Base-by-base conservation (phyloP, 371 early-diverging fungal species). In the Mortierella sp. region DNA sequence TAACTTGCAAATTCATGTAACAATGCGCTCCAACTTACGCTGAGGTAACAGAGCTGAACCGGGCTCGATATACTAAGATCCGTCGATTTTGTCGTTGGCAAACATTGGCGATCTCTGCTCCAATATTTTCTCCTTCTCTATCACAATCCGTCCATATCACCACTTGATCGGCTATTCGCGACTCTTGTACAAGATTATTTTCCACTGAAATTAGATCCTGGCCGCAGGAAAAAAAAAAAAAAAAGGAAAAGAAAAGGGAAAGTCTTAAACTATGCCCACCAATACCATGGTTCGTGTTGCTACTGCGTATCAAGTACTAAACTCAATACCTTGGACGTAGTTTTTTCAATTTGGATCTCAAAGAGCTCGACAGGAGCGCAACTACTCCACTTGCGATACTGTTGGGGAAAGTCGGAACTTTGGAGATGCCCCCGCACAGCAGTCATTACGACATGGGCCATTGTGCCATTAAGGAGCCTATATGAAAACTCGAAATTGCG, bases 101-200 rank as follows among this genome's bases (percentile, higher is more conserved):
- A 0, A 96, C 83, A 9, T 90, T 83, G 0, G 86, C 91, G 18
- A 98, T 91, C 77, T 99, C 99, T 9, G 84, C 81, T 14, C 99
- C 99, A 78, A 99, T 99, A 60, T 96, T 94, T 74, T 99, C 99
- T 22, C 99, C 99, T 86, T 99, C 99, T 51, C 98, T 90, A 88
- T 99, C 99, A 81, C 99, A 99, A 90, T 99, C 99, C 1, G 99
- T 99, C 99, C 99, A 99, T 39, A 99, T 98, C 62, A 98, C 93
- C 35, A 99, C 81, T 49, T 91, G 83, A 22, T 94, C 86, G 0
- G 93, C 90, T 0, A 75, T 49, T 47, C 91, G 84, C 0, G 94
- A 90, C 73, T 96, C 89, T 9, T 75, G 67, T 39, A 83, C 58
- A 4, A 98, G 72, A 78, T 97, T 97, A 20, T 84, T 75, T 20